These are phyloP conservation scores for Raffaelea deltoideospora DNA, from an alignment of 2,329 filamentous ascomycete genomes.

Conservation along the genomic window DNA sequence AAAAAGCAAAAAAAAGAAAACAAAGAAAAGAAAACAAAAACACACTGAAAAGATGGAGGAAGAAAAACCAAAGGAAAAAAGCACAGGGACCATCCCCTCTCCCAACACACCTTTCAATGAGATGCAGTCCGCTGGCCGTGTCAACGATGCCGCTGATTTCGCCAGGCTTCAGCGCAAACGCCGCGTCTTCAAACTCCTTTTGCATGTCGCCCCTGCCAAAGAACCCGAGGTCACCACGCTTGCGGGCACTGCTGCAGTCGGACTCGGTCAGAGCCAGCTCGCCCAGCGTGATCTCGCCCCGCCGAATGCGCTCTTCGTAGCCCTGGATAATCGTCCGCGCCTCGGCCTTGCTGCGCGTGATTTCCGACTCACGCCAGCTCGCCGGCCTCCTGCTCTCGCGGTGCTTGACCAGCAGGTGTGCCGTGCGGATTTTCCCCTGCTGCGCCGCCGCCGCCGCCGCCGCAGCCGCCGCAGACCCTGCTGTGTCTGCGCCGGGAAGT, in stretches of 20 bases:
- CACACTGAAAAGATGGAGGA: too few relatives aligned
- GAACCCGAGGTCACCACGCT: slow-evolving; percentile 86
- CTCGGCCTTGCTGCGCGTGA: slow-evolving; percentile 79
- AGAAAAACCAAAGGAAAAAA: too few relatives aligned
- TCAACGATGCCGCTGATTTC: slow-evolving; percentile 79
- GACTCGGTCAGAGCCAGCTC: slow-evolving; percentile 80
- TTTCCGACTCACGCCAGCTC: slow-evolving; percentile 84
- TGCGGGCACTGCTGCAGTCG: slow-evolving; percentile 84
- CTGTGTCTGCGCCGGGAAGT: slow-evolving; percentile 19
- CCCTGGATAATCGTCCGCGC: slow-evolving; percentile 61
- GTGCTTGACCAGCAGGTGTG: slow-evolving; percentile 91
- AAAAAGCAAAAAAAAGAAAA: too few relatives aligned
- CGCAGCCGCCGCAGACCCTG: slow-evolving; percentile 9
- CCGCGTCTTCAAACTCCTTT: slow-evolving; percentile 92
- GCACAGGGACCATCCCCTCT: too few relatives aligned
- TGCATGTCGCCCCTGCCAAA: slow-evolving; percentile 96
- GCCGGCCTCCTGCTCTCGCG: slow-evolving; percentile 72
- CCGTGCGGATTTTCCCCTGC: slow-evolving; percentile 74
- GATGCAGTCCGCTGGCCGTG: slow-evolving; percentile 83
- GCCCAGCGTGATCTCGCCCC: slow-evolving; percentile 53
- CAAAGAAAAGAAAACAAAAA: too few relatives aligned
- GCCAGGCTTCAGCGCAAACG: slow-evolving; percentile 76
- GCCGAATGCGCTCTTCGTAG: slow-evolving; percentile 63
- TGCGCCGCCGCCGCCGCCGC: slow-evolving; percentile 9
- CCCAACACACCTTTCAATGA: slow-evolving; percentile 73